phyloP scores from a whole-genome alignment of 192 early-diverging fungal genomes.

The Spizellomyces punctatus region DNA sequence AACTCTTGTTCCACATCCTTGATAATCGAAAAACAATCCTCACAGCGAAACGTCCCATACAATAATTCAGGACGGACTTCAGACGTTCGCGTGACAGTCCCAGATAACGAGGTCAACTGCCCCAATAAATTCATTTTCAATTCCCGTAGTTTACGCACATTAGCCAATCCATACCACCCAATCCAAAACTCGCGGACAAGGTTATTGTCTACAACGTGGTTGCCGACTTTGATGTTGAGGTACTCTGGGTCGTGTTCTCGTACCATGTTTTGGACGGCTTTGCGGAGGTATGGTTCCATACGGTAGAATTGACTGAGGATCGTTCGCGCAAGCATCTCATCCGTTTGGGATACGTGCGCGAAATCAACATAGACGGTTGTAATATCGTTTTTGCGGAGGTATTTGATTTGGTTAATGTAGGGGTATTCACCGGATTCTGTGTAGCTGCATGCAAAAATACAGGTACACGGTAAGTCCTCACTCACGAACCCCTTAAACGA shows the following conservation, averaged over 20 bases:
- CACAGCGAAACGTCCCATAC: constrained; percentile 87
- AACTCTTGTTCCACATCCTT: constrained; percentile 94
- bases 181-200: constrained; percentile 75
- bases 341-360: constrained; percentile 56
- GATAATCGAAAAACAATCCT: constrained; percentile 77
- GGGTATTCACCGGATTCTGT: constrained; percentile 36
- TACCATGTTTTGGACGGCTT: constrained; percentile 82
- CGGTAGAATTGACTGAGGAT: constrained; percentile 31
- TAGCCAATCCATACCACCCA: constrained; percentile 48
- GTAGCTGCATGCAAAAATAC: constrained; percentile 23
- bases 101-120: constrained; percentile 76
- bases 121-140: constrained; percentile 83
- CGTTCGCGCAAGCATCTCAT: constrained; percentile 65
- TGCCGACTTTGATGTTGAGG: constrained; percentile 41
- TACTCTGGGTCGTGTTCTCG: constrained; percentile 69
- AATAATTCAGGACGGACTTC: constrained; percentile 96
- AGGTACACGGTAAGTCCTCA: too few relatives aligned
- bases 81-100: constrained; percentile 95
- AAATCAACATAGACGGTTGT: constrained; percentile 80
- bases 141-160: constrained; percentile 70
- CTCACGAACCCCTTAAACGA: not conserved
- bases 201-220: constrained; percentile 40
- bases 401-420: constrained; percentile 71
- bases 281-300: constrained; percentile 83
- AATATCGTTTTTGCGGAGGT: constrained; percentile 57